Conservation (phyloP, 345 rosid genomes). For the Salix viminalis region DNA sequence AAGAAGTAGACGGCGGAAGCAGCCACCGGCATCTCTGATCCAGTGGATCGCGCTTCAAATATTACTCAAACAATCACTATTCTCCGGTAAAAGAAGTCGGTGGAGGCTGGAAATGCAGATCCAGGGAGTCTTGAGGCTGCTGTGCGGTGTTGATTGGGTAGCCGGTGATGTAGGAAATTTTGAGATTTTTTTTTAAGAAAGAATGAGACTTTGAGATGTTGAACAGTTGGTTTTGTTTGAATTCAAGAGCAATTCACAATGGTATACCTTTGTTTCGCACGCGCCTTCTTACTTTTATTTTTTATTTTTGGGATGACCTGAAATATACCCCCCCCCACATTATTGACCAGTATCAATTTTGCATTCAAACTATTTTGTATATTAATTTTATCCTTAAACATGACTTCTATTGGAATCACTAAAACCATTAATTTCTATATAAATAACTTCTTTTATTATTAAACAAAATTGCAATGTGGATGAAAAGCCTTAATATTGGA, state of each 20-base stretch:
- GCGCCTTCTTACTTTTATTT: not conserved
- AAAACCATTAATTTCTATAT: no score
- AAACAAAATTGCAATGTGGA: no score
- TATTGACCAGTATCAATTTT: no score
- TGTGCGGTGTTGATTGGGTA: not conserved
- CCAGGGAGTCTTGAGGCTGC: not conserved
- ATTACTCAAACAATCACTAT: not conserved
- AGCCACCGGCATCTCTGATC: conserved; percentile 95
- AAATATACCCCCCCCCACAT: no score
- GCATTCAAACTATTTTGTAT: no score
- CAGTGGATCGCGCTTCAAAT: conserved; percentile 18
- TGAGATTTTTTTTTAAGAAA: no score
- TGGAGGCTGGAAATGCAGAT: conserved; percentile 4
- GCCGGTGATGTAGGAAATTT: not conserved
- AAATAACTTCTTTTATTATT: no score
- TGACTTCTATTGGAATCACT: no score
- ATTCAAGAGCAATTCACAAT: not conserved
- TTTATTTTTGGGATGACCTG: no score
- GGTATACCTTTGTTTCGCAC: not conserved
- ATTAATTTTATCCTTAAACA: no score
- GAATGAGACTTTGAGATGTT: not conserved
- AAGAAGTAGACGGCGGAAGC: conserved; percentile 98
- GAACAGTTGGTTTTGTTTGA: not conserved
- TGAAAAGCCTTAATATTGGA: no score
- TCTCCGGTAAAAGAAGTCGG: not conserved